These are phyloP conservation scores for Entomortierella chlamydospora DNA, from an alignment of 192 early-diverging fungal species.

Conservation along the genomic window DNA sequence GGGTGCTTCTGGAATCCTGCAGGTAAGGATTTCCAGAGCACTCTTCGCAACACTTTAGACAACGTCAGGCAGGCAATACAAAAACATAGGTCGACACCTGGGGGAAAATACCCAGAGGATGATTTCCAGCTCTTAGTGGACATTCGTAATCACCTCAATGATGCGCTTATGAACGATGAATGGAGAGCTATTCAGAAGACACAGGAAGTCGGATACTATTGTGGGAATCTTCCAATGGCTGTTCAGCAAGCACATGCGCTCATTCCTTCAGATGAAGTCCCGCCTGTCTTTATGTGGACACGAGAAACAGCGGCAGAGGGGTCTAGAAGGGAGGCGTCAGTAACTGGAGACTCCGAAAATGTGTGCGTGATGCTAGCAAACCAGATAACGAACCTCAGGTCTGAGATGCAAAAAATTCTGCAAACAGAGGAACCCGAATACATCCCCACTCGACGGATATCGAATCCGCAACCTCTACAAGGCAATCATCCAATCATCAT, in stretches of 20 bases:
- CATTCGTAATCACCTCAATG: constrained; percentile 16
- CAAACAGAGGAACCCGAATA: neutral
- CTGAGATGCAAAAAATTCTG: neutral
- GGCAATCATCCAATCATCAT: constrained; percentile 1
- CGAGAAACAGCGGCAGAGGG: neutral
- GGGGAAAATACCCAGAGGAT: constrained; percentile 28
- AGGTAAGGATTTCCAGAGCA: constrained; percentile 5
- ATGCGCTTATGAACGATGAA: constrained; percentile 22
- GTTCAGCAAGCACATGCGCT: constrained; percentile 6
- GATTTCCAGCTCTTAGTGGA: constrained; percentile 41
- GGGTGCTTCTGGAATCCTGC: constrained; percentile 76
- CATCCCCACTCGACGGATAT: neutral
- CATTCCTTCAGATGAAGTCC: constrained; percentile 2
- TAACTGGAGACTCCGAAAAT: neutral
- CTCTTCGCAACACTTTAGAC: constrained; percentile 19
- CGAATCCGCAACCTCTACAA: neutral
- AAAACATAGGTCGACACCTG: neutral
- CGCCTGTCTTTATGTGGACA: neutral
- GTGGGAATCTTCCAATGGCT: constrained; percentile 16
- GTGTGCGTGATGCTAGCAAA: constrained; percentile 21
- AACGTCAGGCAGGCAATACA: constrained; percentile 23
- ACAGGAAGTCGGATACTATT: constrained; percentile 49
- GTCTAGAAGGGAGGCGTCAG: neutral
- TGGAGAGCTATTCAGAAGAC: constrained; percentile 38
- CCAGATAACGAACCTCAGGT: constrained; percentile 13